Conservation (phyloP, 805 yeast genomes). For the Saturnispora diversa region DNA sequence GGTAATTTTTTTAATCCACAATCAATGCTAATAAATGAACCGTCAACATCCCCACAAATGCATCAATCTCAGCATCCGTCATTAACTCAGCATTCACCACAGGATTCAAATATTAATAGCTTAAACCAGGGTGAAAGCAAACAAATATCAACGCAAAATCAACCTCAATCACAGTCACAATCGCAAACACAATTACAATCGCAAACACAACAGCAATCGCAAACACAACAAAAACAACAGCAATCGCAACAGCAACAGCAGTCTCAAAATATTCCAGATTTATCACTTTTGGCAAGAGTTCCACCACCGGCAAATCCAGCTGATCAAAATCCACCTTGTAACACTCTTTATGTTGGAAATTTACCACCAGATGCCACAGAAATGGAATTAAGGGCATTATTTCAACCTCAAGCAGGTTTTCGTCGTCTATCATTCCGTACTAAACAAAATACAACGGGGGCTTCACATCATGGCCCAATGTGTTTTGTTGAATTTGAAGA, state of each 20-base stretch:
- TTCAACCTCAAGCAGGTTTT: slow-evolving; percentile 86
- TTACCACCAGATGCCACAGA: slow-evolving; percentile 96
- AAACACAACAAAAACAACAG: slow-evolving; percentile 9
- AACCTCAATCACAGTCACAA: slow-evolving; percentile 7
- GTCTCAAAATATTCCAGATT: slow-evolving; percentile 40
- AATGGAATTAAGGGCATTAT: slow-evolving; percentile 78
- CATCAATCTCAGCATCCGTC: no score
- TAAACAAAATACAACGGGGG: slow-evolving; percentile 35
- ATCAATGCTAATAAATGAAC: slow-evolving; percentile 7
- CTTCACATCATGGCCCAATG: slow-evolving; percentile 86
- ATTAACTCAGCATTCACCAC: no score
- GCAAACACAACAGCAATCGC: slow-evolving; percentile 9
- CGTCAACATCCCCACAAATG: slow-evolving; percentile 7
- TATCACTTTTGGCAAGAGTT: slow-evolving; percentile 66
- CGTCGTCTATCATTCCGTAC: slow-evolving; percentile 88
- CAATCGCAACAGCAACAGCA: slow-evolving; percentile 7
- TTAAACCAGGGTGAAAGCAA: no score
- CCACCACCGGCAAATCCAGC: slow-evolving; percentile 97
- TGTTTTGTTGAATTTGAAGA: slow-evolving; percentile 98
- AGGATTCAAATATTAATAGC: no score
- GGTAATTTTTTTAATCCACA: slow-evolving; percentile 12
- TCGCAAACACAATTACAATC: no score
- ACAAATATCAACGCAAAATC: no score
- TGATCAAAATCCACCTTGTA: slow-evolving; percentile 98
- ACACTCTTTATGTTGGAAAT: slow-evolving; percentile 93